Percentiles rank a stretch among this genome's conserved stretches.
phyloP scores from a whole-genome alignment of 768 basidiomycete genomes.

The Cyathus striatus region DNA sequence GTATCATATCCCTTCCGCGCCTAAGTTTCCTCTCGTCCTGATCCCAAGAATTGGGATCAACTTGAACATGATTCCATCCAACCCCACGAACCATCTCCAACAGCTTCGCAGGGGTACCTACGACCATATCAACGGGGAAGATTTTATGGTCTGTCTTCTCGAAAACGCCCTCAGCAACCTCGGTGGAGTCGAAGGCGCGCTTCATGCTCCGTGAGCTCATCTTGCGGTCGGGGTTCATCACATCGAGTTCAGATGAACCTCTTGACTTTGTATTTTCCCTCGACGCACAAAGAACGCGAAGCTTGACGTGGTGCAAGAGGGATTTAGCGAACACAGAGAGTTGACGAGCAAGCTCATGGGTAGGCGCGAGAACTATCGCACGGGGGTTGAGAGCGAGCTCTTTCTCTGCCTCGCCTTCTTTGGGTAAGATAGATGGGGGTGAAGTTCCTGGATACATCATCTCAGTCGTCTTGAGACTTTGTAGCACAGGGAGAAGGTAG shows the following conservation, averaged over 20 bases:
- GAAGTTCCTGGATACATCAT: slow-evolving; percentile 7
- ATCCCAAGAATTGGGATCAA: slow-evolving; percentile 15
- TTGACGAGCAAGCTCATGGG: slow-evolving; percentile 86
- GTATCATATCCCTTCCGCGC: slow-evolving; percentile 29
- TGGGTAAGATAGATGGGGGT: slow-evolving; percentile 2
- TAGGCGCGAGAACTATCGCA: slow-evolving; percentile 79
- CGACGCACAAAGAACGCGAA: slow-evolving; percentile 71
- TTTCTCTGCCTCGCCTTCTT: background rate
- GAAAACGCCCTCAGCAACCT: slow-evolving; percentile 10
- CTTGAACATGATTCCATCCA: slow-evolving; percentile 40
- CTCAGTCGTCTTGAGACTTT: slow-evolving; percentile 71
- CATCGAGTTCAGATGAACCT: too few species aligned
- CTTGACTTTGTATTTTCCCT: slow-evolving; percentile 49
- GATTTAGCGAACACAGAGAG: slow-evolving; percentile 70
- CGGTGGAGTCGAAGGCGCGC: slow-evolving; percentile 20
- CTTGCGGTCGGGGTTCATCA: slow-evolving; percentile 24
- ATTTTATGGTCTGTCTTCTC: slow-evolving; percentile 14
- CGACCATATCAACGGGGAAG: slow-evolving; percentile 43
- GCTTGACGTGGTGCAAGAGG: slow-evolving; percentile 68
- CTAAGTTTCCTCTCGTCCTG: slow-evolving; percentile 19
- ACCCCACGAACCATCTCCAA: slow-evolving; percentile 54
- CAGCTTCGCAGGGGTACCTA: slow-evolving; percentile 62
- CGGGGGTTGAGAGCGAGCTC: slow-evolving; percentile 50
- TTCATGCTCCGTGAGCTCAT: slow-evolving; percentile 53
- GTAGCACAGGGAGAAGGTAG: slow-evolving; percentile 80